These are phyloP conservation scores for Auricularia sp. DNA, from an alignment of 768 basidiomycete genomes.

Conservation along the genomic window DNA sequence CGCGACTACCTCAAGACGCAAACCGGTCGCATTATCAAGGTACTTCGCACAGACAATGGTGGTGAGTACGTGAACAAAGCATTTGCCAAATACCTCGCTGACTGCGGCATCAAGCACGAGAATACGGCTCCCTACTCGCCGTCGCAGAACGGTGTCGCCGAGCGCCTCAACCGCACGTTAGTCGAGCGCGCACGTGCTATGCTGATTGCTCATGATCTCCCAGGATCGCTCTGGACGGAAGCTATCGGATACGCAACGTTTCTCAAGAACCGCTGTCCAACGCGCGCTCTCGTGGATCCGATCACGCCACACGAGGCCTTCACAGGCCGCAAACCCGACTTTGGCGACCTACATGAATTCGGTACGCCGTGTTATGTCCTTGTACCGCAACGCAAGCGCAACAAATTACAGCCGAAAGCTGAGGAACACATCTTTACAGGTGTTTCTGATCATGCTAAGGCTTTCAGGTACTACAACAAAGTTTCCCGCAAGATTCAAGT, in stretches of 20 bases:
- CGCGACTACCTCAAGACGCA: not conserved
- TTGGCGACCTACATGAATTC: not conserved
- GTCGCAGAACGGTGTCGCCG: conserved; percentile 28
- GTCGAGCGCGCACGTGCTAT: conserved; percentile 22
- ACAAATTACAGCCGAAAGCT: not conserved
- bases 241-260: conserved; percentile 22
- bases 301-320: not conserved
- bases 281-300: conserved; percentile 8
- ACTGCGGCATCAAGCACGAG: conserved; percentile 9
- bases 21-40: conserved; percentile 2
- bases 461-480: not conserved
- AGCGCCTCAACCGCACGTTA: conserved; percentile 26
- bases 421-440: not conserved
- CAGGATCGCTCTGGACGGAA: conserved; percentile 24
- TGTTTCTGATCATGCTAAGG: not conserved
- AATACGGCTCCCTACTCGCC: conserved; percentile 26
- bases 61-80: conserved; percentile 13
- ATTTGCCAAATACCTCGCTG: conserved; percentile 10
- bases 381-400: not conserved
- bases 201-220: conserved; percentile 16
- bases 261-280: conserved; percentile 16
- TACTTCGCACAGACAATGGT: conserved; percentile 15
- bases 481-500: not conserved
- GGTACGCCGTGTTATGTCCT: not conserved
- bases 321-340: not conserved